phyloP scores from a whole-genome alignment of 2,329 filamentous ascomycete species.

The Pseudocercospora pini-densiflorae region DNA sequence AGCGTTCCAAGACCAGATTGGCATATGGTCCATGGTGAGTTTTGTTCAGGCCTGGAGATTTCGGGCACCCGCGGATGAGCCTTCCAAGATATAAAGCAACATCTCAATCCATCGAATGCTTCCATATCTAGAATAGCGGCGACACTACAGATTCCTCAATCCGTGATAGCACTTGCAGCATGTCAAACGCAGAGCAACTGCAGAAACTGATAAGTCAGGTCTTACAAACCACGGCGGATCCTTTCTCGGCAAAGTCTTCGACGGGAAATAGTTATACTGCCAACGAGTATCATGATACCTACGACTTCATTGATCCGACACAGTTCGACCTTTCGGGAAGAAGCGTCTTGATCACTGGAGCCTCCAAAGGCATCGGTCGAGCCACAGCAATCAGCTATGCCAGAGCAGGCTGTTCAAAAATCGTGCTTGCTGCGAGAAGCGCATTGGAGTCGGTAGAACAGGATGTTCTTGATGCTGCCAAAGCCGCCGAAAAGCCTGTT shows the following conservation, averaged over 20 bases:
- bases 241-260: not conserved
- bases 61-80: too few relatives aligned
- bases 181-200: not conserved
- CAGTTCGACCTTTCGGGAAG: not conserved
- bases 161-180: not conserved
- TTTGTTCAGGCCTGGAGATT: too few relatives aligned
- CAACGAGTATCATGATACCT: not conserved
- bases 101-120: too few relatives aligned
- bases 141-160: too few relatives aligned
- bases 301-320: not conserved
- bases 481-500: not conserved
- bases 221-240: not conserved
- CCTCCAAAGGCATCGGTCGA: not conserved
- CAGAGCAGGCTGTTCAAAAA: not conserved
- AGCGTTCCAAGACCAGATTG: too few relatives aligned
- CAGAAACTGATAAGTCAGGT: not conserved
- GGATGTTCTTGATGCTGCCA: not conserved
- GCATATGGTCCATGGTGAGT: too few relatives aligned
- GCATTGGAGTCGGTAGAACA: not conserved
- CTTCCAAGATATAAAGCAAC: too few relatives aligned
- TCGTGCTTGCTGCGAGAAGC: not conserved
- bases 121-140: too few relatives aligned
- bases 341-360: not conserved
- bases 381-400: not conserved
- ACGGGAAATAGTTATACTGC: not conserved